phyloP scores from a whole-genome alignment of 768 basidiomycete species.

The Suillus alpinus region DNA sequence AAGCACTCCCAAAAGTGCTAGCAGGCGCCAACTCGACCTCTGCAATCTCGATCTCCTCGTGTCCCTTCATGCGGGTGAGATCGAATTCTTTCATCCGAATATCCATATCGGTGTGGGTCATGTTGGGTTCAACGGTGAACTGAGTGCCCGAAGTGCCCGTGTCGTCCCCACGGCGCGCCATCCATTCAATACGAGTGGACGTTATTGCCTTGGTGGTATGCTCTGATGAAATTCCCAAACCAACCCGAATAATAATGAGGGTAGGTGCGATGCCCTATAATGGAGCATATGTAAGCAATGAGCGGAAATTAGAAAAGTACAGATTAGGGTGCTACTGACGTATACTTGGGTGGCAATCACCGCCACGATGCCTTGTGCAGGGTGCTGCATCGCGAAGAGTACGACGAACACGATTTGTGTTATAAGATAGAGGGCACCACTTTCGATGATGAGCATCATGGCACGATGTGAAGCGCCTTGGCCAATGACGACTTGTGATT shows the following conservation, averaged over 20 bases:
- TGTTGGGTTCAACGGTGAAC: conserved; percentile 16
- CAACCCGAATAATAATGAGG: conserved; percentile 34
- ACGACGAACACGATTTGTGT: conserved; percentile 40
- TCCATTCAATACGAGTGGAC: conserved; percentile 27
- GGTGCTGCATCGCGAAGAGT: conserved; percentile 31
- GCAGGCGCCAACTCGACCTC: not conserved
- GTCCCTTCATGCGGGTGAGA: not conserved
- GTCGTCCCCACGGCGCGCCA: conserved; percentile 10
- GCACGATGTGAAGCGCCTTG: conserved; percentile 22
- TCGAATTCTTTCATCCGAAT: conserved; percentile 2
- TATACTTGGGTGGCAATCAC: conserved; percentile 40
- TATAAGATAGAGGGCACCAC: conserved; percentile 38
- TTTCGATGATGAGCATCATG: conserved; percentile 37
- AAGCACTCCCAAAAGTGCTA: not conserved
- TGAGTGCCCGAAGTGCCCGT: conserved; percentile 16
- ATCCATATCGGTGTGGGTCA: conserved; percentile 20
- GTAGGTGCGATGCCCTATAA: conserved; percentile 34
- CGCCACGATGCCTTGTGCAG: conserved; percentile 36
- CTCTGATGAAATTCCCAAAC: conserved; percentile 29
- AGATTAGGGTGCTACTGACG: conserved; percentile 21
- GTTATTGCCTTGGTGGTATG: conserved; percentile 10
- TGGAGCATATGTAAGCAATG: not conserved
- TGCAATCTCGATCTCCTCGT: conserved; percentile 1
- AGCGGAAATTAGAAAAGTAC: not conserved
- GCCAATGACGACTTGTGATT: conserved; percentile 11